Conservation (phyloP, 1,139 yeast genomes). For the Saccharomyces uvarum region DNA sequence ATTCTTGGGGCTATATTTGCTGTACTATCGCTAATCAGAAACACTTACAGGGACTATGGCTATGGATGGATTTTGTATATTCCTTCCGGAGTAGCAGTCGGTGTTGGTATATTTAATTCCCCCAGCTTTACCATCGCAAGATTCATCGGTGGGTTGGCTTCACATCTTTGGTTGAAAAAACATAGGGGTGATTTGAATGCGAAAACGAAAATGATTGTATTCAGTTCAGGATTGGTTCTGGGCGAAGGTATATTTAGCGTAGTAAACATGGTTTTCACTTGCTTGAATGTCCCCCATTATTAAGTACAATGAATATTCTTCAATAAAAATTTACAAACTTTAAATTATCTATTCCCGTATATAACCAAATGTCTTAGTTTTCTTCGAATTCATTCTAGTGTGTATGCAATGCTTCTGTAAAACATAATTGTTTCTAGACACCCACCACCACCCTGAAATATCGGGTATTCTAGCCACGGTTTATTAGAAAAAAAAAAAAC, state of each 20-base stretch:
- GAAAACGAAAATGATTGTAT: slow-evolving; percentile 67
- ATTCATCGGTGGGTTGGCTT: slow-evolving; percentile 78
- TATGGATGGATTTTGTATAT: slow-evolving; percentile 38
- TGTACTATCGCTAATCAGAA: slow-evolving; percentile 56
- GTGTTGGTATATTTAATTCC: slow-evolving; percentile 88
- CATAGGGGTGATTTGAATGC: slow-evolving; percentile 35
- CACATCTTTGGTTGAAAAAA: slow-evolving; percentile 50
- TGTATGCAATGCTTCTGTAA: too few species aligned
- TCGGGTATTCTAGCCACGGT: not conserved
- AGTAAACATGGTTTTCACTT: slow-evolving; percentile 68
- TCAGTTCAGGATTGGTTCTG: slow-evolving; percentile 83
- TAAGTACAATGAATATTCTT: slow-evolving; percentile 14
- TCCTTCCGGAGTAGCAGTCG: slow-evolving; percentile 95
- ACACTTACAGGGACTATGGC: slow-evolving; percentile 38
- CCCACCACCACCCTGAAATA: not conserved
- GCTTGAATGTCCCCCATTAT: slow-evolving; percentile 46
- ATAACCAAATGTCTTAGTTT: not conserved
- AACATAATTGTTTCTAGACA: not conserved
- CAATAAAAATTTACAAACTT: not conserved
- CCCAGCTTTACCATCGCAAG: slow-evolving; percentile 92
- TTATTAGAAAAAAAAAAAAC: not conserved
- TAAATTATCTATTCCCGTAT: not conserved
- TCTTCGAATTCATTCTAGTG: not conserved
- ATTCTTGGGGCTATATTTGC: slow-evolving; percentile 65
- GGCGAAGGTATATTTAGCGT: slow-evolving; percentile 92